These are phyloP conservation scores for Hypoxylon trugodes DNA, from an alignment of 495 filamentous ascomycete species.

Conservation along the genomic window DNA sequence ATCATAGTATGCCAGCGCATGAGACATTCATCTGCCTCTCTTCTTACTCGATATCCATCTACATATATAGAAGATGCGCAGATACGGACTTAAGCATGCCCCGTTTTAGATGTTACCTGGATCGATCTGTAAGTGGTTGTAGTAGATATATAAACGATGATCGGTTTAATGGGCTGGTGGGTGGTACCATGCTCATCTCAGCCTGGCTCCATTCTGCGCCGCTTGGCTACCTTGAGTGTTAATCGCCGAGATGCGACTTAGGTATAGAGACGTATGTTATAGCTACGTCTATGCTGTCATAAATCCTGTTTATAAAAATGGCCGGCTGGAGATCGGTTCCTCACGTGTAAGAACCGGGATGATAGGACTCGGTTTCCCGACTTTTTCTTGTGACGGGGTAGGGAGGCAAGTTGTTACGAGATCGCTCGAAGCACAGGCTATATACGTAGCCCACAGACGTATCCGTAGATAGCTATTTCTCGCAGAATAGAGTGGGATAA, in stretches of 20 bases:
- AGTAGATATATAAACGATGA: too few relatives aligned
- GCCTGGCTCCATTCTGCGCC: background rate
- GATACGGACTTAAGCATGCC: background rate
- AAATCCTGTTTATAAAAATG: too few relatives aligned
- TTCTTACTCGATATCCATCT: background rate
- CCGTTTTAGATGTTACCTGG: background rate
- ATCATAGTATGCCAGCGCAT: conserved; percentile 30
- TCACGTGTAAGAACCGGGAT: too few relatives aligned
- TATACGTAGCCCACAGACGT: too few relatives aligned
- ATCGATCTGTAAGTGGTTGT: background rate
- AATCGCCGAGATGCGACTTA: background rate
- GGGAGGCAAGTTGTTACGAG: too few relatives aligned
- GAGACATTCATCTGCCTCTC: conserved; percentile 13
- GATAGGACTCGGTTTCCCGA: too few relatives aligned
- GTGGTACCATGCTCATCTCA: background rate
- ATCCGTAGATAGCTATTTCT: too few relatives aligned
- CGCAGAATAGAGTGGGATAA: too few relatives aligned
- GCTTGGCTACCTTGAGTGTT: background rate
- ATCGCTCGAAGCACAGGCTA: too few relatives aligned
- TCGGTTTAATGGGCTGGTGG: background rate
- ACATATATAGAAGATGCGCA: background rate
- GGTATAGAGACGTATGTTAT: conserved; percentile 1
- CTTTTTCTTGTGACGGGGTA: too few relatives aligned
- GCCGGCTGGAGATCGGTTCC: too few relatives aligned
- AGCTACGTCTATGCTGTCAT: background rate